A percentile compares a stretch with the other conserved stretches of the same genome.
phyloP scores from a whole-genome alignment of 2,329 filamentous ascomycete species.

The Apiospora kogelbergensis region DNA sequence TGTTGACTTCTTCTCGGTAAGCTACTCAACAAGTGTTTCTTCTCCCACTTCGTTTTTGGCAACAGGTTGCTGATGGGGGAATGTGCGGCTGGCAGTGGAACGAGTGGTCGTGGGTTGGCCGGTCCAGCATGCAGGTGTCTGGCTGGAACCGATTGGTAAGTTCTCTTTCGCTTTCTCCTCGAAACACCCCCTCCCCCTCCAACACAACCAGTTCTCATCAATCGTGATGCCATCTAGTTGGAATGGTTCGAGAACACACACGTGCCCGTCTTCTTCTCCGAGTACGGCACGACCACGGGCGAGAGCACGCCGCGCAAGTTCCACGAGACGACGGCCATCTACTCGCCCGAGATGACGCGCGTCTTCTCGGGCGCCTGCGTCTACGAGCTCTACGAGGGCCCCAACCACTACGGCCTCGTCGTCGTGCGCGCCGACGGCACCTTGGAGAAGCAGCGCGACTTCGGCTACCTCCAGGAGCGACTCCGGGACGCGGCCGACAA shows the following conservation, averaged over 20 bases:
- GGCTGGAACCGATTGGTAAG: conserved; percentile 13
- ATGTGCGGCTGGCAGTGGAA: conserved; percentile 17
- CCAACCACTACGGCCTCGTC: conserved; percentile 46
- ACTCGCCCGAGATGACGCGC: conserved; percentile 53
- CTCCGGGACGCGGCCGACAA: neutral
- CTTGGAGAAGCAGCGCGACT: conserved; percentile 16
- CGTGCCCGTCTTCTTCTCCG: conserved; percentile 57
- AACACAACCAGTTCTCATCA: neutral
- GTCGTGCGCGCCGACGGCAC: neutral
- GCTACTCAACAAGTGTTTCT: conserved; percentile 15
- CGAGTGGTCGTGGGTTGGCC: conserved; percentile 14
- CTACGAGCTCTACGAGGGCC: conserved; percentile 60
- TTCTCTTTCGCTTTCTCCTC: neutral
- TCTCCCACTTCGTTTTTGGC: too few species aligned
- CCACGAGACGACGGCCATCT: conserved; percentile 56
- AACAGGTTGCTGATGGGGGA: neutral
- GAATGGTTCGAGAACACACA: conserved; percentile 12
- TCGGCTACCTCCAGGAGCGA: conserved; percentile 13
- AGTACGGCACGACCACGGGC: conserved; percentile 65
- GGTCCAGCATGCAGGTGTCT: conserved; percentile 11
- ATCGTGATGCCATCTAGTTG: neutral
- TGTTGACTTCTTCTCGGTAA: conserved; percentile 22
- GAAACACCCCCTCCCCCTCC: too few species aligned
- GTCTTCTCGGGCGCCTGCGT: conserved; percentile 60
- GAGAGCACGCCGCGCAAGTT: conserved; percentile 54